A percentile compares a stretch with the other conserved stretches of the same genome.
Evolutionary conservation across 164 flowering plant species (phyloP).

Genomic region (Santalum album): DNA sequence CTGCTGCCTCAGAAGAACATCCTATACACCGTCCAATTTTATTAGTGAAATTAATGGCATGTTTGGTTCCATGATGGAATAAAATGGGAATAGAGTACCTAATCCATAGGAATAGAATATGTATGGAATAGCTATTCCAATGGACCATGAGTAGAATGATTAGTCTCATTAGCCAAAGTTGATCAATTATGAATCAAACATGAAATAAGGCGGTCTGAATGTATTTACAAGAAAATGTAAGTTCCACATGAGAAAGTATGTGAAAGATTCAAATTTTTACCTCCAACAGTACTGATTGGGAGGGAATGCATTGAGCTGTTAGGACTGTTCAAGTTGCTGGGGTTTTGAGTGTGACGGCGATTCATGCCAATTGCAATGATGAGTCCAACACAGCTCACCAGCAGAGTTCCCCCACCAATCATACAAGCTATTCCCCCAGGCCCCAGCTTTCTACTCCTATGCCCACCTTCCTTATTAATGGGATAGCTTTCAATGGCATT

Average conservation of each 20-base stretch:
- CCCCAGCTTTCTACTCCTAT: constrained; percentile 29
- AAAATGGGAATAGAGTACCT: no score
- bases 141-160: no score
- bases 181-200: no score
- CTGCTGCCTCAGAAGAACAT: constrained; percentile 17
- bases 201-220: no score
- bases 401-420: constrained; percentile 40
- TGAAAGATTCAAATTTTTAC: constrained; percentile 17
- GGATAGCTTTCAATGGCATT: constrained; percentile 56
- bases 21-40: constrained; percentile 7
- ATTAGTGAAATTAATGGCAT: no score
- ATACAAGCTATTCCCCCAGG: constrained; percentile 39
- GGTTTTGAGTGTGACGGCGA: constrained; percentile 15
- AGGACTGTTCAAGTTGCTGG: constrained; percentile 13
- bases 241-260: no score
- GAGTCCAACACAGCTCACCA: constrained; percentile 38
- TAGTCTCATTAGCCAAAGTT: no score
- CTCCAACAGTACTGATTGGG: constrained; percentile 32
- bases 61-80: no score
- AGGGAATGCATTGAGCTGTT: constrained; percentile 25
- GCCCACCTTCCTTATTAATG: constrained; percentile 7
- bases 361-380: constrained; percentile 25
- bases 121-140: no score
- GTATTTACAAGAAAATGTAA: no score
- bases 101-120: no score